Conservation (phyloP, 2,329 filamentous ascomycete species). For the Ophiostoma montium region DNA sequence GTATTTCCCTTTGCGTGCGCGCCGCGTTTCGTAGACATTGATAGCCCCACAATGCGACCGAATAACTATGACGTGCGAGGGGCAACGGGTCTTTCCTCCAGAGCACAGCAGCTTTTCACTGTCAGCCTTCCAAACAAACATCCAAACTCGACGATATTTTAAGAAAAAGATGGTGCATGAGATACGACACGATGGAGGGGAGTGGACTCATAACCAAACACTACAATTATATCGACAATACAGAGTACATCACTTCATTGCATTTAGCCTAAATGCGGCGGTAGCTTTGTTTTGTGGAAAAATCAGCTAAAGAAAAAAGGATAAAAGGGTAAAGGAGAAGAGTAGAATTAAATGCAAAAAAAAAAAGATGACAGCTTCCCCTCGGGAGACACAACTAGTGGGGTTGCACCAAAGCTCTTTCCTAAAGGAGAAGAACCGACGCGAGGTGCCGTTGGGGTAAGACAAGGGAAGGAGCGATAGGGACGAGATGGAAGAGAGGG, state of each 20-base stretch:
- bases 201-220: not conserved
- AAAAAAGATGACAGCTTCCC: not conserved
- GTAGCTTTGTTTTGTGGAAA: constrained; percentile 1
- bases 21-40: not conserved
- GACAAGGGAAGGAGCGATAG: not conserved
- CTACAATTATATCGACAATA: not conserved
- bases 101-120: no score
- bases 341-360: not conserved
- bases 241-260: not conserved
- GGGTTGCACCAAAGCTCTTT: no score
- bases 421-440: no score
- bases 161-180: no score
- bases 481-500: not conserved
- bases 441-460: no score
- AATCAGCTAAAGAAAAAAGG: not conserved
- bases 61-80: constrained; percentile 2
- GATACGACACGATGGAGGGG: no score
- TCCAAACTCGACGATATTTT: no score
- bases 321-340: not conserved
- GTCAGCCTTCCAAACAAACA: no score
- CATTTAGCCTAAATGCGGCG: constrained; percentile 1
- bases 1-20: not conserved
- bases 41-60: not conserved
- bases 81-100: not conserved
- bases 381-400: no score